Conservation (phyloP, 495 filamentous ascomycete species). For the Astrothelium subdiscretum region DNA sequence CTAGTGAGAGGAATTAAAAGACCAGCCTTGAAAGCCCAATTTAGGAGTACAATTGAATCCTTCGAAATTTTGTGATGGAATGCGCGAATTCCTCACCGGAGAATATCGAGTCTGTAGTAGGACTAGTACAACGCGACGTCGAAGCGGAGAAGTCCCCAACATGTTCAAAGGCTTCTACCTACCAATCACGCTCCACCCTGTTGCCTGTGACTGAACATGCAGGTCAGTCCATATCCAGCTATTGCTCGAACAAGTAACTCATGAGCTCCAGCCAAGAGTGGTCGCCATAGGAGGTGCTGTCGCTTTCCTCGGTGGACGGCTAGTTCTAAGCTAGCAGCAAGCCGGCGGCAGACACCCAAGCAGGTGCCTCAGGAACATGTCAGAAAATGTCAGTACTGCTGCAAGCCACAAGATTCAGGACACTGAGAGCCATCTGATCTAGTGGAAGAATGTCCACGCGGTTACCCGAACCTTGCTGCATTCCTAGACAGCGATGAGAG, state of each 20-base stretch:
- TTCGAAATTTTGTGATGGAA: not conserved
- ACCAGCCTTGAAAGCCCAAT: not conserved
- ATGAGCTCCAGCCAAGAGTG: not conserved
- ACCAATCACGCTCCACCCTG: not conserved
- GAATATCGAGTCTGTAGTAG: not conserved
- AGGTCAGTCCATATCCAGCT: not conserved
- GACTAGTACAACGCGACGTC: not conserved
- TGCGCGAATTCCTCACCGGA: not conserved
- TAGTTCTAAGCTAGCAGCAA: not conserved
- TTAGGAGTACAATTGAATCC: not conserved
- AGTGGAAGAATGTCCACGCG: not conserved
- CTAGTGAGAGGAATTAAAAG: not conserved
- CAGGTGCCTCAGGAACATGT: not conserved
- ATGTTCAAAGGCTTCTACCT: not conserved
- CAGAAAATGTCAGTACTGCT: not conserved
- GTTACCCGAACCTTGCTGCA: slow-evolving; percentile 20
- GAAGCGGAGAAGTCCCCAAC: not conserved
- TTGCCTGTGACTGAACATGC: not conserved
- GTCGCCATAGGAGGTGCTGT: not conserved
- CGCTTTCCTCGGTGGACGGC: not conserved
- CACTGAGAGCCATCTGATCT: too few species aligned
- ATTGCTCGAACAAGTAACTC: not conserved
- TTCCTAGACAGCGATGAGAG: slow-evolving; percentile 27
- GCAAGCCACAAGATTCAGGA: not conserved
- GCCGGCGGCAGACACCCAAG: not conserved